These are phyloP conservation scores for Fusarium bactridioides DNA, from an alignment of 2,329 filamentous ascomycete genomes.

Conservation along the genomic window DNA sequence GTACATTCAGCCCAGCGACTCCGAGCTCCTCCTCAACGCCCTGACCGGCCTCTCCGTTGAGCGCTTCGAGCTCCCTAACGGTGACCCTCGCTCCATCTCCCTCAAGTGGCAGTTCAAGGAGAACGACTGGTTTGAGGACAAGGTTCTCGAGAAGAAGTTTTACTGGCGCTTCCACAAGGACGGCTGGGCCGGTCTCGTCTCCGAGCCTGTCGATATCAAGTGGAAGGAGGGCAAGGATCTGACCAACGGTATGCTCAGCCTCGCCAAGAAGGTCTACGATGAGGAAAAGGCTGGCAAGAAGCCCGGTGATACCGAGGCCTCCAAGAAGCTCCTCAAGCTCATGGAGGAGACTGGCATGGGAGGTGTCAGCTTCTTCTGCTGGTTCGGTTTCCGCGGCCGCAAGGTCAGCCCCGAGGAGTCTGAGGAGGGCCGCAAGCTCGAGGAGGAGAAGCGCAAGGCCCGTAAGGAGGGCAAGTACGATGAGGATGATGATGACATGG, in stretches of 20 bases:
- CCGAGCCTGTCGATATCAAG: slow-evolving; percentile 85
- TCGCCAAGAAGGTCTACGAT: slow-evolving; percentile 74
- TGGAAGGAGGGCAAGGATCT: slow-evolving; percentile 86
- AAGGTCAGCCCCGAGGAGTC: slow-evolving; percentile 78
- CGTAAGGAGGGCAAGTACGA: slow-evolving; percentile 56
- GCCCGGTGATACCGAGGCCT: slow-evolving; percentile 54
- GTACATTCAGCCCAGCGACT: slow-evolving; percentile 84
- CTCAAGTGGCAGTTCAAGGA: slow-evolving; percentile 80
- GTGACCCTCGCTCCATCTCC: slow-evolving; percentile 81
- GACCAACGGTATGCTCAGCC: slow-evolving; percentile 79
- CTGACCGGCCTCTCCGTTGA: slow-evolving; percentile 76
- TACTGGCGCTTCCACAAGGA: slow-evolving; percentile 77
- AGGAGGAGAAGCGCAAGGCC: slow-evolving; percentile 63
- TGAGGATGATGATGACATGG: slow-evolving; percentile 53
- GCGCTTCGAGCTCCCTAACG: slow-evolving; percentile 79
- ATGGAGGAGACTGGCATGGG: slow-evolving; percentile 69
- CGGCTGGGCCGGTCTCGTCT: slow-evolving; percentile 80
- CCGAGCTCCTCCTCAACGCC: slow-evolving; percentile 71
- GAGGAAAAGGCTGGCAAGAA: slow-evolving; percentile 58
- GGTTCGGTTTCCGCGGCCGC: slow-evolving; percentile 81
- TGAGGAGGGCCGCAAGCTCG: slow-evolving; percentile 65
- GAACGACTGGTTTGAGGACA: slow-evolving; percentile 85
- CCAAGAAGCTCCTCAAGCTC: slow-evolving; percentile 61
- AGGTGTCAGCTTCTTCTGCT: slow-evolving; percentile 83
- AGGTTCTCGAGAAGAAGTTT: slow-evolving; percentile 87